A percentile compares a stretch with the other conserved stretches of the same genome.
phyloP scores from a whole-genome alignment of 176 grass and related monocot species.

The Aegilops speltoides region DNA sequence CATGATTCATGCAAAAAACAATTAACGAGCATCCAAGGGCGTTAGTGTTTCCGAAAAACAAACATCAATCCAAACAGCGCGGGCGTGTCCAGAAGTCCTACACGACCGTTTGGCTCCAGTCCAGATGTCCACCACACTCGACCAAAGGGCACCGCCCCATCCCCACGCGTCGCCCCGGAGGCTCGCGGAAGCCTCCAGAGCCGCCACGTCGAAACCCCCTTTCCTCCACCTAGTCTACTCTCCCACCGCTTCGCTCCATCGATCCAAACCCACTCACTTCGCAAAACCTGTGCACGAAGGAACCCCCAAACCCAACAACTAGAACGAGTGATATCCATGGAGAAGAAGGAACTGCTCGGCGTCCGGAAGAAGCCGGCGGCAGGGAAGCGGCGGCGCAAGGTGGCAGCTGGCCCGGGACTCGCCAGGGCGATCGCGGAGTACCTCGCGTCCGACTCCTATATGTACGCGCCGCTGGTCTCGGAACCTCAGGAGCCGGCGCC shows the following conservation, averaged over 20 bases:
- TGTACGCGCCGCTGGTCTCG: conserved; percentile 46
- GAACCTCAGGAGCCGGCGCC: background rate
- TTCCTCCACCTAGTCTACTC: background rate
- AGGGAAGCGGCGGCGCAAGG: conserved; percentile 12
- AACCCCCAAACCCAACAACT: background rate
- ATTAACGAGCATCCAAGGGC: no score
- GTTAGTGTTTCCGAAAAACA: no score
- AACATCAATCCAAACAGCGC: no score
- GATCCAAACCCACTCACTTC: background rate
- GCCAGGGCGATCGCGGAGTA: conserved; percentile 37
- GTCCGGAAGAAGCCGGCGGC: conserved; percentile 25
- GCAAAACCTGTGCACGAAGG: background rate
- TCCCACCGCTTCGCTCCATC: background rate
- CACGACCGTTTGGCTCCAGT: background rate
- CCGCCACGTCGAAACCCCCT: background rate
- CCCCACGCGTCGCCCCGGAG: background rate
- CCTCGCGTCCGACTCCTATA: conserved; percentile 44
- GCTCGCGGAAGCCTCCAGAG: background rate
- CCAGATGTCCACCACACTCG: background rate
- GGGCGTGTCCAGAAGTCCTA: no score
- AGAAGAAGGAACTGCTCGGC: conserved; percentile 40
- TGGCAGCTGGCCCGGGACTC: background rate
- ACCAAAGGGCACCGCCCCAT: background rate
- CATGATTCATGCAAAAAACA: no score
- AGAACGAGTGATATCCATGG: conserved; percentile 16